Evolutionary conservation across 1,139 yeast genomes (phyloP), one percentile per base, ranked within the genome.

Genomic region (Candida pseudoviswanathii): DNA sequence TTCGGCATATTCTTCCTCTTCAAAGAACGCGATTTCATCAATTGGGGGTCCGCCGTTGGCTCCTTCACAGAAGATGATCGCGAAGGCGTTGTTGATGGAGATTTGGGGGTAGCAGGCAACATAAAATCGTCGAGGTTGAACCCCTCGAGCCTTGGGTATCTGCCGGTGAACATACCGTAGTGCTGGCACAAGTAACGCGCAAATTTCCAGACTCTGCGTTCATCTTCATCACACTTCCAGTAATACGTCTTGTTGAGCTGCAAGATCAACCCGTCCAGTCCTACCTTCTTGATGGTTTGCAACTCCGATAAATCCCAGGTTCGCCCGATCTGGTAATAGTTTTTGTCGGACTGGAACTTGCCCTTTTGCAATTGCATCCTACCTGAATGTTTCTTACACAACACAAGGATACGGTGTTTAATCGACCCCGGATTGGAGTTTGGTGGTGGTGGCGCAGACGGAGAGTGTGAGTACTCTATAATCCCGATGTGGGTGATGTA

Each of bases 251-350:
- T 91, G 44, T 89, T 89, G 60, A 94, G 73, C 31, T 75, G 74
- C 53, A 89, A 73, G 1, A 80, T 61, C 54, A 92, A 77, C 1
- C 91, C 91, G 48, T 80, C 77, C 27, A 71, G 73, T 1, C 80
- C 73, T 3, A 73, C 72, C 50, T 81, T 76, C 43, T 84, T 82
- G 4, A 92, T 68, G 36, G 68, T 67, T 10, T 75, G 68, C 56
- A 94, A 71, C 57, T 89, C 96, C 52, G 82, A 89, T 61, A 94
- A 70, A 55, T 85, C 86, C 99, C 99, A 94, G 4, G 96, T 86
- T 61, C 97, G 80, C 37, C 99, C 99, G 48, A 94, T 89, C 66
- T 92, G 98, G 61, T 88, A 85, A 2, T 84, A 67, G 2, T 88
- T 62, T 50, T 74, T 90, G 52, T 84, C 84, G 8, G 82, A 76